Percentiles rank a stretch among this genome's conserved stretches.
These are phyloP conservation scores for Myrmaecium sp. DNA, from an alignment of 2,329 filamentous ascomycete genomes.

Conservation along the genomic window DNA sequence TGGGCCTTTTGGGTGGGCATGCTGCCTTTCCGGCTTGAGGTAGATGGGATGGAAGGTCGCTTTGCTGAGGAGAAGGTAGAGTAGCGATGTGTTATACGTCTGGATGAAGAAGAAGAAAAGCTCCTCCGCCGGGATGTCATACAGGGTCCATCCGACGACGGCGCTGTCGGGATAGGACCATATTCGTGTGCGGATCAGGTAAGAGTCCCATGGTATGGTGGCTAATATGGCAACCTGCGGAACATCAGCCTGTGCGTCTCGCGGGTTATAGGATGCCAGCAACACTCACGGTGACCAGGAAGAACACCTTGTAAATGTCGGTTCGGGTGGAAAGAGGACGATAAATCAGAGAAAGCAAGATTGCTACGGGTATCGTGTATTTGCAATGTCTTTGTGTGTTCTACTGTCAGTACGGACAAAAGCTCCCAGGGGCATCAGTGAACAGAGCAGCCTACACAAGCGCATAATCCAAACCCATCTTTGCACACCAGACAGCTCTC, in stretches of 20 bases:
- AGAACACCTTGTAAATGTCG: constrained; percentile 45
- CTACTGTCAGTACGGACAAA: constrained; percentile 2
- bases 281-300: constrained; percentile 33
- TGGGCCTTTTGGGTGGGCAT: constrained; percentile 6
- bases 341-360: constrained; percentile 40
- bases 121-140: constrained; percentile 53
- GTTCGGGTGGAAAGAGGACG: constrained; percentile 44
- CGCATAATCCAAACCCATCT: constrained; percentile 47
- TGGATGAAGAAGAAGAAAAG: constrained; percentile 65
- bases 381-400: constrained; percentile 37
- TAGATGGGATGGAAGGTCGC: constrained; percentile 39
- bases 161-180: constrained; percentile 56
- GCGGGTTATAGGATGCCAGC: neutral
- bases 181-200: constrained; percentile 48
- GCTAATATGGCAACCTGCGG: constrained; percentile 43
- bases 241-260: constrained; percentile 9
- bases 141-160: constrained; percentile 44
- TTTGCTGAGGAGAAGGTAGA: constrained; percentile 53
- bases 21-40: constrained; percentile 25
- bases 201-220: constrained; percentile 63
- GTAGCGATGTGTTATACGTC: constrained; percentile 52
- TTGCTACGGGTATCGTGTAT: constrained; percentile 49
- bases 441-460: constrained; percentile 38
- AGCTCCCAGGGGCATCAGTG: neutral
- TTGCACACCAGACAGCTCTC: no score